Percentiles rank a stretch among this genome's conserved stretches.
These are phyloP conservation scores for Auricularia heimuer DNA, from an alignment of 768 basidiomycete species.

Conservation along the genomic window DNA sequence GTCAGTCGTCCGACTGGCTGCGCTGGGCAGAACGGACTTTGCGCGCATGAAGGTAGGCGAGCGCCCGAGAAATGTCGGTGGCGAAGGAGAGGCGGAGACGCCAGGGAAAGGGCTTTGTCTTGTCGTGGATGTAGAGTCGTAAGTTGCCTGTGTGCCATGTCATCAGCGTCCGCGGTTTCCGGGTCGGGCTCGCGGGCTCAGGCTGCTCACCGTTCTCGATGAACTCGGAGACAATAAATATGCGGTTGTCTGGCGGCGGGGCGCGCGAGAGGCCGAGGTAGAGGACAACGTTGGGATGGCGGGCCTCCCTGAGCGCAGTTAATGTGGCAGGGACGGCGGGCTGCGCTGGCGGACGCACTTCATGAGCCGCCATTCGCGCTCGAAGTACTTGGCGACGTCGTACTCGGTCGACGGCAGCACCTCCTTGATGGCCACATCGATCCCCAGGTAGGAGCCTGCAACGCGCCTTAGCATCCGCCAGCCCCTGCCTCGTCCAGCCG, in stretches of 20 bases:
- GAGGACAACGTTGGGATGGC: slow-evolving; percentile 87
- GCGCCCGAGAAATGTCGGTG: slow-evolving; percentile 84
- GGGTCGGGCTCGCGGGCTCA: background rate
- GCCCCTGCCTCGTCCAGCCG: background rate
- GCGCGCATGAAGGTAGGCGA: slow-evolving; percentile 95
- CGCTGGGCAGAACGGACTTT: slow-evolving; percentile 28
- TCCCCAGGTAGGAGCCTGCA: slow-evolving; percentile 80
- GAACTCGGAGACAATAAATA: slow-evolving; percentile 93
- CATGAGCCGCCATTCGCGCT: slow-evolving; percentile 98
- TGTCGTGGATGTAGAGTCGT: slow-evolving; percentile 83
- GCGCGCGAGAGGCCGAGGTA: slow-evolving; percentile 85
- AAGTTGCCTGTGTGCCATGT: slow-evolving; percentile 47
- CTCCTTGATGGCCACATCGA: slow-evolving; percentile 95
- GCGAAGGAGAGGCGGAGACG: slow-evolving; percentile 89
- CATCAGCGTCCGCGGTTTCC: no score
- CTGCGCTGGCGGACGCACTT: slow-evolving; percentile 35
- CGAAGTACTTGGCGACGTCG: slow-evolving; percentile 95
- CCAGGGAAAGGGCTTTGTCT: slow-evolving; percentile 81
- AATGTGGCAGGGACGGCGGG: slow-evolving; percentile 8
- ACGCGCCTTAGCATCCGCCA: slow-evolving; percentile 1
- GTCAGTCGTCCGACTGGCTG: no score
- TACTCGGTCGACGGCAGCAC: slow-evolving; percentile 86
- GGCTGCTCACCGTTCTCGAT: slow-evolving; percentile 59
- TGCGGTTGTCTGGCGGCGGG: slow-evolving; percentile 67
- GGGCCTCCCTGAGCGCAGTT: slow-evolving; percentile 46